Percentiles rank a stretch among this genome's conserved stretches.
These are phyloP conservation scores for Podospora appendiculata DNA, from an alignment of 495 filamentous ascomycete species.

Conservation along the genomic window DNA sequence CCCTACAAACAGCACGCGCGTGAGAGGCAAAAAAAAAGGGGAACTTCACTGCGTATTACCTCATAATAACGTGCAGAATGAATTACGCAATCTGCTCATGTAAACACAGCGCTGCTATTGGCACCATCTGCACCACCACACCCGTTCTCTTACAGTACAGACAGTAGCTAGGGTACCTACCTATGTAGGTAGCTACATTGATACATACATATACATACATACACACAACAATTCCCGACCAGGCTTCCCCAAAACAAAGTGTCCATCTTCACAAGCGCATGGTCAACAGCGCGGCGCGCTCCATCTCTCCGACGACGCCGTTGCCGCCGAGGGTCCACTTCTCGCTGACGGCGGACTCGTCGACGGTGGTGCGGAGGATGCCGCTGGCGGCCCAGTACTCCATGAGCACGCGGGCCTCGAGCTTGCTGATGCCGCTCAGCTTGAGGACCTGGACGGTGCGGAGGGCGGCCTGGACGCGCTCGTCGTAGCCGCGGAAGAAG, in stretches of 20 bases:
- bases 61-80: too few species aligned
- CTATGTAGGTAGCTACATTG: background rate
- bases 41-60: too few species aligned
- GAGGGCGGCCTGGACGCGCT: constrained; percentile 55
- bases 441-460: constrained; percentile 39
- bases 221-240: background rate
- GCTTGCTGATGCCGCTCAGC: constrained; percentile 58
- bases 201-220: background rate
- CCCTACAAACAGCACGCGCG: too few species aligned
- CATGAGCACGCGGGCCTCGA: constrained; percentile 72
- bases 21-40: too few species aligned
- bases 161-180: too few species aligned
- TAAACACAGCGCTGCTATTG: too few species aligned
- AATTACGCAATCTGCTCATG: too few species aligned
- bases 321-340: constrained; percentile 76
- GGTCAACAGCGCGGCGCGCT: constrained; percentile 51
- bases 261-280: constrained; percentile 20
- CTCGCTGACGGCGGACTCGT: constrained; percentile 68
- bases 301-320: constrained; percentile 80
- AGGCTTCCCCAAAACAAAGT: background rate
- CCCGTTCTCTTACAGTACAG: background rate
- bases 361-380: constrained; percentile 59
- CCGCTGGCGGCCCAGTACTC: constrained; percentile 93
- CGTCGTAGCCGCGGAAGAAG: constrained; percentile 57
- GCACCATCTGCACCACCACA: too few species aligned